Percentiles rank a stretch among this genome's conserved stretches.
phyloP scores from a whole-genome alignment of 1,284 basidiomycete genomes.

The Sphagnurus paluster region DNA sequence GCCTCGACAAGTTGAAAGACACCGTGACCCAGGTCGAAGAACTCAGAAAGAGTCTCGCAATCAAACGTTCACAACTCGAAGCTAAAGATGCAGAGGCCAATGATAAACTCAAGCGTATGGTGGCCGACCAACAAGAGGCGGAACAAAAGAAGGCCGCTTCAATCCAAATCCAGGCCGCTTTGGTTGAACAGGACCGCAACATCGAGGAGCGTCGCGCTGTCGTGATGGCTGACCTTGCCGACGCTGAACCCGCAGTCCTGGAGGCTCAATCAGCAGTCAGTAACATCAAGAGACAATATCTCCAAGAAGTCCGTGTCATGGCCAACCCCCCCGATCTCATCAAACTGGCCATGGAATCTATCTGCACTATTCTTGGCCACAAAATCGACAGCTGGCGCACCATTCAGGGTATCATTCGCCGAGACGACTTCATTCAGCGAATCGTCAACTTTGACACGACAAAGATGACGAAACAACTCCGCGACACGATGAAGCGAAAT shows the following conservation, averaged over 20 bases:
- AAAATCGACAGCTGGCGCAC: constrained; percentile 97
- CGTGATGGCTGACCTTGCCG: constrained; percentile 95
- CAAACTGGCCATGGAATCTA: constrained; percentile 98
- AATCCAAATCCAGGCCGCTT: constrained; percentile 91
- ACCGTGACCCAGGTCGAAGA: constrained; percentile 97
- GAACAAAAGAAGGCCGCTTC: constrained; percentile 98
- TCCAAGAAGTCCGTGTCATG: constrained; percentile 98
- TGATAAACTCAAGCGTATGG: constrained; percentile 97
- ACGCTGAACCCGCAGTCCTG: constrained; percentile 95
- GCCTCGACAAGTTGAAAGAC: constrained; percentile 94
- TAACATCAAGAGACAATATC: constrained; percentile 95
- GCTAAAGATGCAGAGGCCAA: constrained; percentile 95
- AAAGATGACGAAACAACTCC: constrained; percentile 87
- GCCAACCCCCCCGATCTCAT: constrained; percentile 98
- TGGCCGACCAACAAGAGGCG: constrained; percentile 97
- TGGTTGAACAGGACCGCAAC: constrained; percentile 88
- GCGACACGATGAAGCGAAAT: constrained; percentile 92
- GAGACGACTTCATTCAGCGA: constrained; percentile 96
- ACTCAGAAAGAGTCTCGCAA: constrained; percentile 91
- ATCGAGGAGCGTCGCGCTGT: constrained; percentile 88
- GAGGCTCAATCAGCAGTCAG: constrained; percentile 96
- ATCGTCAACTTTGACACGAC: constrained; percentile 98
- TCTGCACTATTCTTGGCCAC: constrained; percentile 96
- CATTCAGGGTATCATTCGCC: constrained; percentile 94
- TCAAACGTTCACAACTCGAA: constrained; percentile 91